phyloP scores from a whole-genome alignment of 345 rosid genomes.

The Clausena lansium region DNA sequence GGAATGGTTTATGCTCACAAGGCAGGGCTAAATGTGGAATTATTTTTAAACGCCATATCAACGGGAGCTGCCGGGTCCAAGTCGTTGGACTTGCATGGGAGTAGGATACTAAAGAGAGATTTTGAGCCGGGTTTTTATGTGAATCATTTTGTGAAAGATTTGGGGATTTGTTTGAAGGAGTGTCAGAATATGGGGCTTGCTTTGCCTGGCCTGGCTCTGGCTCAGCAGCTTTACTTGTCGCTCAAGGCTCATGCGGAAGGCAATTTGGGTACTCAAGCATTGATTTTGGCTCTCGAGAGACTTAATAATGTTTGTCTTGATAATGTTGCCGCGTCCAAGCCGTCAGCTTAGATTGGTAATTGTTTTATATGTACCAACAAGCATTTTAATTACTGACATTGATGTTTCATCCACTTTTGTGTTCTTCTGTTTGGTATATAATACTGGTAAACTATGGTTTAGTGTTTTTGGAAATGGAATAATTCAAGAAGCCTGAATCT shows the following conservation, averaged over 20 bases:
- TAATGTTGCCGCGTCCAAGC: conserved; percentile 3
- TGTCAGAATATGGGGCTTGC: conserved; percentile 87
- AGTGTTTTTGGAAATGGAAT: background rate
- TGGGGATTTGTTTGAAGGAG: conserved; percentile 85
- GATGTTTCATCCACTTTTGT: background rate
- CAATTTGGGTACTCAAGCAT: conserved; percentile 72
- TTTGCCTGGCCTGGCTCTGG: conserved; percentile 80
- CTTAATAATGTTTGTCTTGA: conserved; percentile 65
- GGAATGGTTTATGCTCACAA: conserved; percentile 74
- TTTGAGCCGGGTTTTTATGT: conserved; percentile 82
- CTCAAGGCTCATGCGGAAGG: conserved; percentile 91
- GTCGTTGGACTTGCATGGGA: conserved; percentile 62
- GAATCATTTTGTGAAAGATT: conserved; percentile 81
- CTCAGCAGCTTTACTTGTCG: conserved; percentile 88
- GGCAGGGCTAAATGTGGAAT: conserved; percentile 68
- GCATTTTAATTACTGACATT: background rate
- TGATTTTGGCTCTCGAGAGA: conserved; percentile 79
- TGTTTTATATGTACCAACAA: background rate
- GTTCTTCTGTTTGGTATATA: background rate
- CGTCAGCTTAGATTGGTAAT: conserved; percentile 17
- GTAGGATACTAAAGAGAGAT: conserved; percentile 73
- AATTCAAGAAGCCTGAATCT: background rate
- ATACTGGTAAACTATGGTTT: background rate
- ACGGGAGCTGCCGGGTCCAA: conserved; percentile 76
- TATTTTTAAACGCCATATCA: conserved; percentile 60